phyloP scores from a whole-genome alignment of 106 monocot genomes.

The Gastrodia elata region DNA sequence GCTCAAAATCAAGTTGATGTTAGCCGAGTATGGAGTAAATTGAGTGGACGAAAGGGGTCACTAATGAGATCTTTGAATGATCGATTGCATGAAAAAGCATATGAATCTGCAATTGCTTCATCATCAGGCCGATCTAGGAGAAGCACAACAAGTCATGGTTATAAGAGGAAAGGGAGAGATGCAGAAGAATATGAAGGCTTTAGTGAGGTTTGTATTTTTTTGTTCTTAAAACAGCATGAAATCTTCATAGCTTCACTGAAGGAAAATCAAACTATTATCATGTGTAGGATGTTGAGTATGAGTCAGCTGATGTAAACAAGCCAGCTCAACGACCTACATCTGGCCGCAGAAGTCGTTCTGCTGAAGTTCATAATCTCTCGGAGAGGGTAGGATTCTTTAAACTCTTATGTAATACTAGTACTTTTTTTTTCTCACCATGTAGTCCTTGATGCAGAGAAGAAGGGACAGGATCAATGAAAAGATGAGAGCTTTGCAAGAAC shows the following conservation, averaged over 20 bases:
- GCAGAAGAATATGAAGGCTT: slow-evolving; percentile 42
- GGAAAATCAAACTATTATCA: neutral
- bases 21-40: slow-evolving; percentile 13
- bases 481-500: slow-evolving; percentile 69
- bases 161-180: slow-evolving; percentile 50
- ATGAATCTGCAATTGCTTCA: slow-evolving; percentile 29
- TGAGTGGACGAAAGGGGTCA: slow-evolving; percentile 6
- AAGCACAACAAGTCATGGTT: slow-evolving; percentile 16
- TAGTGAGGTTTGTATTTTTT: slow-evolving; percentile 43
- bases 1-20: slow-evolving; percentile 11
- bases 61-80: slow-evolving; percentile 2
- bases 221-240: neutral
- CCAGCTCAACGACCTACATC: slow-evolving; percentile 5
- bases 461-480: slow-evolving; percentile 74
- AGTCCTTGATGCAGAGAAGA: slow-evolving; percentile 30
- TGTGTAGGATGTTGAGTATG: slow-evolving; percentile 16
- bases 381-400: slow-evolving; percentile 41
- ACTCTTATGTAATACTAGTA: neutral
- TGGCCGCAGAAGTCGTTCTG: slow-evolving; percentile 28
- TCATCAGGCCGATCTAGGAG: slow-evolving; percentile 32
- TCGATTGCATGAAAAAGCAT: slow-evolving; percentile 9
- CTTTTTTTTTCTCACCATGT: neutral
- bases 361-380: slow-evolving; percentile 66
- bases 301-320: slow-evolving; percentile 11
- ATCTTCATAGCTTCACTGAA: neutral